These are phyloP conservation scores for Lachnellula arida DNA, from an alignment of 2,329 filamentous ascomycete genomes.

Conservation along the genomic window DNA sequence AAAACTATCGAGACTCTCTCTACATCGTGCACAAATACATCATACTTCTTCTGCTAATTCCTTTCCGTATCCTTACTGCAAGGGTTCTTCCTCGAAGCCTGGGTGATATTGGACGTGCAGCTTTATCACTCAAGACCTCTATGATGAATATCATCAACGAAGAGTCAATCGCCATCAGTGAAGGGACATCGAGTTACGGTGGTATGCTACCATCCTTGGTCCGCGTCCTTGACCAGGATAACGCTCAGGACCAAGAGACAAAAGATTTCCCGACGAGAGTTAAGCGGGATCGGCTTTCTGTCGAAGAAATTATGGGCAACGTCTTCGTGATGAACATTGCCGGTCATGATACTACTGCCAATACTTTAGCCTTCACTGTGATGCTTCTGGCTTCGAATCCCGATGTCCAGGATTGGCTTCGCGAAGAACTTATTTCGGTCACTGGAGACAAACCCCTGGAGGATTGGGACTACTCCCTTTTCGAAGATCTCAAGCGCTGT, in stretches of 20 bases:
- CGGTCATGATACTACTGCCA: slow-evolving; percentile 25
- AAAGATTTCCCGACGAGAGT: neutral
- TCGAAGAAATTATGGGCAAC: slow-evolving; percentile 25
- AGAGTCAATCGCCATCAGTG: neutral
- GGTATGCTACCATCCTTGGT: neutral
- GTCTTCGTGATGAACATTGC: slow-evolving; percentile 23
- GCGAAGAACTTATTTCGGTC: slow-evolving; percentile 9
- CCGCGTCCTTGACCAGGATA: neutral
- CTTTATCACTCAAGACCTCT: neutral
- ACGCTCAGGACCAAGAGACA: neutral
- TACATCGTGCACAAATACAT: neutral
- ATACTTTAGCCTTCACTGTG: slow-evolving; percentile 19
- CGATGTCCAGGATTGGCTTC: slow-evolving; percentile 2
- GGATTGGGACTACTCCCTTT: slow-evolving; percentile 37
- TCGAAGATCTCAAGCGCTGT: slow-evolving; percentile 9
- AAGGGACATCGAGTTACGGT: neutral
- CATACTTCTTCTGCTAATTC: neutral
- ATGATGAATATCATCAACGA: neutral
- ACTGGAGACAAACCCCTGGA: too few relatives aligned
- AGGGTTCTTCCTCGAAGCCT: neutral
- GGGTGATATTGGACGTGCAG: neutral
- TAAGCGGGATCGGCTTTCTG: slow-evolving; percentile 7
- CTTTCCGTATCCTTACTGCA: neutral
- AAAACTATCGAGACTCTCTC: neutral
- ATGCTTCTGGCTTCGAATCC: slow-evolving; percentile 16